Evolutionary conservation across 83 land plant genomes (phyloP).

Genomic region (Diphasiastrum complanatum): DNA sequence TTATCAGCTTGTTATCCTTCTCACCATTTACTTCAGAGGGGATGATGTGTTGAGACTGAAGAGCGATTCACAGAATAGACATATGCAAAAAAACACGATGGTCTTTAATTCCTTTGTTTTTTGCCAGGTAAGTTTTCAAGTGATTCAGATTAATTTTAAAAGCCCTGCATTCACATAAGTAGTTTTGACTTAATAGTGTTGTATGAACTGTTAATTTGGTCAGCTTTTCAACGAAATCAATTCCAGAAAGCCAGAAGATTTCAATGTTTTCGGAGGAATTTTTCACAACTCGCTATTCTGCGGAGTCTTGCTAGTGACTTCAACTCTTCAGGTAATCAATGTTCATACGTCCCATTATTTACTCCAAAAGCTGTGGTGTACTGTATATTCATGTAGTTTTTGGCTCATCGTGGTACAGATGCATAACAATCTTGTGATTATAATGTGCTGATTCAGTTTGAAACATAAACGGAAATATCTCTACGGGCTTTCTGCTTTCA

Average conservation of each 20-base stretch:
- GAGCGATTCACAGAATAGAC: neutral
- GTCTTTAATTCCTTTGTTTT: slow-evolving; percentile 12
- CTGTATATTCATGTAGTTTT: no score
- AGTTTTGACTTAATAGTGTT: neutral
- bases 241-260: slow-evolving; percentile 5
- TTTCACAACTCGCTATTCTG: neutral
- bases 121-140: slow-evolving; percentile 8
- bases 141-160: neutral
- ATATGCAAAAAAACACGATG: neutral
- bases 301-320: neutral
- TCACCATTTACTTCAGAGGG: neutral
- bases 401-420: no score
- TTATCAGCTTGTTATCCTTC: slow-evolving; percentile 1
- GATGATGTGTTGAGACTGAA: neutral
- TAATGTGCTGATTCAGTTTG: no score
- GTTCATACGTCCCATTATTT: no score
- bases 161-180: neutral
- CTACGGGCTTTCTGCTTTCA: no score
- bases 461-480: no score
- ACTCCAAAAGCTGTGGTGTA: no score
- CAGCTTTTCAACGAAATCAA: no score
- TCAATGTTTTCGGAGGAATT: slow-evolving; percentile 1
- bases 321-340: slow-evolving; percentile 7
- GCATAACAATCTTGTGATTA: no score
- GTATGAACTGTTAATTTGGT: neutral